Percentiles rank a stretch among this genome's conserved stretches.
Evolutionary conservation across 1,284 basidiomycete genomes (phyloP).

Genomic region (Sparassis latifolia): DNA sequence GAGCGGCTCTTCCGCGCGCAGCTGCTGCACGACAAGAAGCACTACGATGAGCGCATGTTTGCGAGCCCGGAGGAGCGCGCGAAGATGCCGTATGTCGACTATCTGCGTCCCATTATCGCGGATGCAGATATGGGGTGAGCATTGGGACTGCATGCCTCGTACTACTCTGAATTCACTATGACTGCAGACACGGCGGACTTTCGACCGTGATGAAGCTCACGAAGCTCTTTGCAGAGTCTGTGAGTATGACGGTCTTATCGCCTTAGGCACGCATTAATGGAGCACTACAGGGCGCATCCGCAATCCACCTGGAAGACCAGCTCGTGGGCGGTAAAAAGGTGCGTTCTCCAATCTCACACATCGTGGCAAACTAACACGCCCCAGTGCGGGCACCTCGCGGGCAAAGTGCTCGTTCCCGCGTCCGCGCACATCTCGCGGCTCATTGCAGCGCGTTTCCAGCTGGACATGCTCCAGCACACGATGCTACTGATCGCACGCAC

Average conservation of each 20-base stretch:
- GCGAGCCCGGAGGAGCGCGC: conserved; percentile 56
- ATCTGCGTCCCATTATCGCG: conserved; percentile 89
- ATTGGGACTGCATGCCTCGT: neutral
- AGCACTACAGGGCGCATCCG: conserved; percentile 64
- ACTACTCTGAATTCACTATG: neutral
- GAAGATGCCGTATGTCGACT: conserved; percentile 77
- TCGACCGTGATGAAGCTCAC: conserved; percentile 97
- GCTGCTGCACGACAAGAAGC: conserved; percentile 81
- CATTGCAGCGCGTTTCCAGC: conserved; percentile 79
- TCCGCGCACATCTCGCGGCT: conserved; percentile 83
- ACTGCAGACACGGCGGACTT: conserved; percentile 75
- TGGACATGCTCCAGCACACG: conserved; percentile 81
- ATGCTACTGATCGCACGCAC: conserved; percentile 90
- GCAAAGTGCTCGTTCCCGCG: conserved; percentile 88
- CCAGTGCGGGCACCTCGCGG: conserved; percentile 87
- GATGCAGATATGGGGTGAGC: conserved; percentile 89
- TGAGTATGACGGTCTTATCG: conserved; percentile 24
- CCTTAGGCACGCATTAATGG: neutral
- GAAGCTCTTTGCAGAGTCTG: conserved; percentile 88
- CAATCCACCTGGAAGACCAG: conserved; percentile 89
- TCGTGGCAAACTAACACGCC: neutral
- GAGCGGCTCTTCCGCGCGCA: conserved; percentile 83
- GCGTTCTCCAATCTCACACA: neutral
- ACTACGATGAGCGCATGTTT: conserved; percentile 79
- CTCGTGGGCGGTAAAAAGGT: conserved; percentile 88